These are phyloP conservation scores for Casuarina glauca DNA, from an alignment of 306 rosid species.

Conservation along the genomic window DNA sequence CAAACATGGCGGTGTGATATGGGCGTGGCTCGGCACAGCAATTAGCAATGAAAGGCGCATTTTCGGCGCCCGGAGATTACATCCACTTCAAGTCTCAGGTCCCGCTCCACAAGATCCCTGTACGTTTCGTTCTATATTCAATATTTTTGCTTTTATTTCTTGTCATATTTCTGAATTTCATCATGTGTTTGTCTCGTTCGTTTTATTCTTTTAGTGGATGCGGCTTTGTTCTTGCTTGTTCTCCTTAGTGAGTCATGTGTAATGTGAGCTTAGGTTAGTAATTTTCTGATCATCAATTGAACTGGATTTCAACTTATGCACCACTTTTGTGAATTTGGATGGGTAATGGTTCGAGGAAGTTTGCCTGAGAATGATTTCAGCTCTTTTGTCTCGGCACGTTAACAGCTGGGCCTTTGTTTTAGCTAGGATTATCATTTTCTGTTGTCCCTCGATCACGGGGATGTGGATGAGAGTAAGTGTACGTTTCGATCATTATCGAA, in stretches of 20 bases:
- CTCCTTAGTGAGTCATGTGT: background rate
- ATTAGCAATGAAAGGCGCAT: conserved; percentile 83
- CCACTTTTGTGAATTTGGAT: background rate
- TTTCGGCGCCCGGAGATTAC: conserved; percentile 98
- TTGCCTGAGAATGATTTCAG: background rate
- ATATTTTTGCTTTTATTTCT: background rate
- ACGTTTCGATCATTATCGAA: background rate
- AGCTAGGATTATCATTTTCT: background rate
- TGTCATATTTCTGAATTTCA: background rate
- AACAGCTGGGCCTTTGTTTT: background rate
- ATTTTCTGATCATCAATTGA: background rate
- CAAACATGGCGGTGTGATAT: conserved; percentile 24
- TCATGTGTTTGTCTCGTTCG: background rate
- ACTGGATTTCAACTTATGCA: background rate
- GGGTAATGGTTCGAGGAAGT: background rate
- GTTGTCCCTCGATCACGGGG: background rate
- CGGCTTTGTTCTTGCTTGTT: background rate
- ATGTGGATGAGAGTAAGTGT: background rate
- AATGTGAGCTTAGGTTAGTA: background rate
- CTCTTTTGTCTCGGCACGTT: background rate
- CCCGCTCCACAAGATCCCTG: conserved; percentile 98
- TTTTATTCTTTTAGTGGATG: conserved; percentile 13
- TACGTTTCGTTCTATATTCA: conserved; percentile 34
- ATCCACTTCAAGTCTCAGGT: conserved; percentile 97
- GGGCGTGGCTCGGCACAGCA: conserved; percentile 27